Base-by-base conservation (phyloP, 768 basidiomycete genomes). In the Dacryopinax primogenitus region DNA sequence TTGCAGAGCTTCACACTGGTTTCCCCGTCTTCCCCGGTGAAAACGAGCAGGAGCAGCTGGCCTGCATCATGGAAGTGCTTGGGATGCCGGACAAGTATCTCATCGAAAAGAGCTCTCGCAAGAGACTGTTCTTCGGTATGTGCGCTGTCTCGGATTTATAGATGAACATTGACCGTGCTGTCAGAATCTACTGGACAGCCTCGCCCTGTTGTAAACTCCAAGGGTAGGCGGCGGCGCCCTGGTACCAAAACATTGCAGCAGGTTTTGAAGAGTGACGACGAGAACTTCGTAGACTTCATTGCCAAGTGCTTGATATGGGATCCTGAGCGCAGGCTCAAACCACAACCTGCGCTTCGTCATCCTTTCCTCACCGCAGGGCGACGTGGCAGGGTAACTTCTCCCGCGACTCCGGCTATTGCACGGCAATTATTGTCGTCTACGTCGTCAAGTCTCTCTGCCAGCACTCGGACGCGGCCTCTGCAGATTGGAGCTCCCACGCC, bases 1-100 rank as follows among this genome's bases (percentile, higher is more conserved):
- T 99, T 63, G 96, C 96, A 16, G 96, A 99, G 75, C 78, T 99
- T 44, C 95, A 89, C 75, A 98, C 95, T 12, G 96, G 96, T 0
- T 96, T 92, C 75, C 96, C 96, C 0, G 94, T 99, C 70, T 99
- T 99, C 76, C 96, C 96, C 0, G 96, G 96, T 28, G 96, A 99
- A 77, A 98, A 97, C 72, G 95, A 99, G 74, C 92, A 96, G 76
- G 94, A 98, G 73, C 96, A 98, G 70, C 77, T 99, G 64, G 88
- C 94, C 3, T 98, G 95, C 73, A 99, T 99, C 76, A 99, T 99
- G 94, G 96, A 99, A 75, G 90, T 99, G 6, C 84, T 98, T 58
- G 96, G 96, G 16, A 78, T 92, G 32, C 96, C 96, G 0, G 96
- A 99, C 69, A 92, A 90, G 76, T 90, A 96, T 67, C 88, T 97